Conservation (phyloP, 163 green algal genomes). For the Coccomyxa subellipsoidea region DNA sequence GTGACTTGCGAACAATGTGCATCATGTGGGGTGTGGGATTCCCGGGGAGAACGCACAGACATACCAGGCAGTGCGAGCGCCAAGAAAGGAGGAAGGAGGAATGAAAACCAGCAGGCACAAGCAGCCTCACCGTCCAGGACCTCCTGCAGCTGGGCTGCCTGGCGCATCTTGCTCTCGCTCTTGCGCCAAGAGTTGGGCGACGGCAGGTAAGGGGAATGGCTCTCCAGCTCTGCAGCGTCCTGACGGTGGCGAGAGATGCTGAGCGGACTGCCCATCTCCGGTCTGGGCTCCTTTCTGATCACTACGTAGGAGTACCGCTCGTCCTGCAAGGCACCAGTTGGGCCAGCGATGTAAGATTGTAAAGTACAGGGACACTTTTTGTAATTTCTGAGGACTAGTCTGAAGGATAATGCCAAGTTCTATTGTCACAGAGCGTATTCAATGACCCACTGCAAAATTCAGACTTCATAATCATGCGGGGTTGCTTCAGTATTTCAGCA, state of each 20-base stretch:
- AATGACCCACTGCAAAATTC: too few species aligned
- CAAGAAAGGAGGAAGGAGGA: too few species aligned
- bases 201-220: neutral
- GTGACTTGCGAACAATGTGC: neutral
- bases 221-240: neutral
- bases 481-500: too few species aligned
- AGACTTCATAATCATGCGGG: too few species aligned
- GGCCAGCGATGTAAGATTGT: too few species aligned
- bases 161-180: neutral
- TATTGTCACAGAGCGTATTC: too few species aligned
- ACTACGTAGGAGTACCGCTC: conserved; percentile 80
- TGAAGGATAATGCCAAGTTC: too few species aligned
- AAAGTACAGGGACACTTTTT: too few species aligned
- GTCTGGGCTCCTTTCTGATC: conserved; percentile 30
- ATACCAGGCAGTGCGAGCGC: too few species aligned
- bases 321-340: conserved; percentile 49
- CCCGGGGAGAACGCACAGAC: too few species aligned
- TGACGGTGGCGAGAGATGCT: neutral
- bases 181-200: neutral
- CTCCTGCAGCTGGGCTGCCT: neutral
- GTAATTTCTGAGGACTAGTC: too few species aligned
- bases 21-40: too few species aligned
- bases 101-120: neutral
- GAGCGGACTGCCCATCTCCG: conserved; percentile 8
- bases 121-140: neutral